A percentile compares a stretch with the other conserved stretches of the same genome.
These are phyloP conservation scores for Pholiota molesta DNA, from an alignment of 768 basidiomycete species.

Conservation along the genomic window DNA sequence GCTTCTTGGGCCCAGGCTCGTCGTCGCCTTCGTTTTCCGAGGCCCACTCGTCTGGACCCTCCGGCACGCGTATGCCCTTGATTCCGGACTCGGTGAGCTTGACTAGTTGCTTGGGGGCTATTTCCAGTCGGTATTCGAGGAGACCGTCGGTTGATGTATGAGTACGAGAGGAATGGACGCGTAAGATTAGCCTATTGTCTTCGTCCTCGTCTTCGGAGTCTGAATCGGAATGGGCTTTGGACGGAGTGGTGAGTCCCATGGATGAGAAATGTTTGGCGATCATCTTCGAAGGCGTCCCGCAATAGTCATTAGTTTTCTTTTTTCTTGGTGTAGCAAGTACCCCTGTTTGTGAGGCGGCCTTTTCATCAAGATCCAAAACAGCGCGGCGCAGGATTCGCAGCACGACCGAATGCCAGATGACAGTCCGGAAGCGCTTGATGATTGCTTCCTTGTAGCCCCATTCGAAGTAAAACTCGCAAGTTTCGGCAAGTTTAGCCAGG, in stretches of 20 bases:
- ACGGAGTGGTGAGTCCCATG: constrained; percentile 33
- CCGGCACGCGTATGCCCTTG: constrained; percentile 55
- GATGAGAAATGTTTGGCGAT: constrained; percentile 60
- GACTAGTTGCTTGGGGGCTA: constrained; percentile 70
- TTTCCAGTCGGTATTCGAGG: constrained; percentile 80
- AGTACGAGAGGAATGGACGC: constrained; percentile 64
- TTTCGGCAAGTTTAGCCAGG: constrained; percentile 68
- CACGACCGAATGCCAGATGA: constrained; percentile 79
- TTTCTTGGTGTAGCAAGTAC: constrained; percentile 44
- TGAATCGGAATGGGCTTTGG: constrained; percentile 22
- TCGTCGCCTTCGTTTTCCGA: constrained; percentile 49
- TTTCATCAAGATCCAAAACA: constrained; percentile 51
- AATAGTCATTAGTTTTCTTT: constrained; percentile 22
- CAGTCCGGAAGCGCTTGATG: constrained; percentile 80
- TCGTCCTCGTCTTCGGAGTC: constrained; percentile 38
- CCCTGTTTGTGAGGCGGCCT: constrained; percentile 2
- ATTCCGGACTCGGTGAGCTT: constrained; percentile 67
- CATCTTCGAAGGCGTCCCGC: constrained; percentile 57
- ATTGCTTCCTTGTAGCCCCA: constrained; percentile 89
- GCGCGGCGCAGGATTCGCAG: constrained; percentile 72
- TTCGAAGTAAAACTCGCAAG: constrained; percentile 89
- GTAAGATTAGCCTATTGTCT: constrained; percentile 53
- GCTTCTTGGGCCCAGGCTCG: constrained; percentile 42
- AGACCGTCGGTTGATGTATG: constrained; percentile 74
- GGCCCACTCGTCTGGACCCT: constrained; percentile 52